Conservation (phyloP, 495 filamentous ascomycete genomes). For the Parachaetomium inaequale region DNA sequence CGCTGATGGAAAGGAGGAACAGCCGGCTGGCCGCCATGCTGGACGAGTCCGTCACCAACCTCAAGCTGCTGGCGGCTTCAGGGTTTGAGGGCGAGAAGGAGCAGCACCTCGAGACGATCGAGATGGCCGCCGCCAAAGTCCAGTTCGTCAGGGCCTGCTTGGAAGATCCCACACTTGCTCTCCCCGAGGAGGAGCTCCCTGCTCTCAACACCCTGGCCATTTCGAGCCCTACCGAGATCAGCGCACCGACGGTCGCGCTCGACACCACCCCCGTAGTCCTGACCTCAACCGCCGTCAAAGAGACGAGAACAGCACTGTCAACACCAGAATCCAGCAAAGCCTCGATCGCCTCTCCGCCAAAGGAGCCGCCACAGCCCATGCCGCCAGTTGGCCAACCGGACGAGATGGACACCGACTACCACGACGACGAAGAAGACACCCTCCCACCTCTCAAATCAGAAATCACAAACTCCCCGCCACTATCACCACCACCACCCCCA, state of each 20-base stretch:
- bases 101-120: slow-evolving; percentile 48
- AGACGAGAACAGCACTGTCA: slow-evolving; percentile 26
- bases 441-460: slow-evolving; percentile 17
- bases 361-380: slow-evolving; percentile 14
- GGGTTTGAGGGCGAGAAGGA: slow-evolving; percentile 37
- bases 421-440: slow-evolving; percentile 21
- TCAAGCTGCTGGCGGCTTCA: slow-evolving; percentile 51
- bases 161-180: slow-evolving; percentile 57
- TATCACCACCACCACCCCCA: not conserved
- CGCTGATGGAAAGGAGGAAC: slow-evolving; percentile 65
- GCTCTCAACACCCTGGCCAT: slow-evolving; percentile 25
- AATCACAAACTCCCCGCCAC: slow-evolving; percentile 6
- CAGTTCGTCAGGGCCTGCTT: slow-evolving; percentile 77
- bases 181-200: slow-evolving; percentile 47
- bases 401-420: slow-evolving; percentile 30
- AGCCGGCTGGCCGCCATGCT: slow-evolving; percentile 68
- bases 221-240: slow-evolving; percentile 21
- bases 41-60: slow-evolving; percentile 62
- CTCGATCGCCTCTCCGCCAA: slow-evolving; percentile 7
- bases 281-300: slow-evolving; percentile 31
- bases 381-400: slow-evolving; percentile 20
- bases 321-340: slow-evolving; percentile 16
- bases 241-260: slow-evolving; percentile 31
- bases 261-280: slow-evolving; percentile 34
- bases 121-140: slow-evolving; percentile 65